phyloP scores from a whole-genome alignment of 805 yeast species.

The Starmerella stigmatis region DNA sequence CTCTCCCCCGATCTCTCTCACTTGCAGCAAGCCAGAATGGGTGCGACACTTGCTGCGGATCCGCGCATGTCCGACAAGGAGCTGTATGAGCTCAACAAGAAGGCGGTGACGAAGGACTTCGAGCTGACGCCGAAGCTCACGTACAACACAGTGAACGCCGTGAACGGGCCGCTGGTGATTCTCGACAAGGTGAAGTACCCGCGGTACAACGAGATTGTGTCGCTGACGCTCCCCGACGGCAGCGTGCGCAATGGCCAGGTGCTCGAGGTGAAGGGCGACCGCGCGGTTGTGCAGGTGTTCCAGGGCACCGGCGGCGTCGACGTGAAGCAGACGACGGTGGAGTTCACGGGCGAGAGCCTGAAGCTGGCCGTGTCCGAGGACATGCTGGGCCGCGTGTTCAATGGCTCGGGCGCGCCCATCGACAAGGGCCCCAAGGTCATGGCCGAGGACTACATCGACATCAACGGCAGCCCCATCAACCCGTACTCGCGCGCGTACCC shows the following conservation, averaged over 20 bases:
- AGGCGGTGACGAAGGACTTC: slow-evolving; percentile 86
- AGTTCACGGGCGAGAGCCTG: slow-evolving; percentile 90
- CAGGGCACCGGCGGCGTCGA: slow-evolving; percentile 99
- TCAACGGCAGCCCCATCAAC: slow-evolving; percentile 97
- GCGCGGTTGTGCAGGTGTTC: slow-evolving; percentile 97
- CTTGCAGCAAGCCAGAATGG: slow-evolving; percentile 3
- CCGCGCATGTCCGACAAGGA: slow-evolving; percentile 29
- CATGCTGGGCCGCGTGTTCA: slow-evolving; percentile 93
- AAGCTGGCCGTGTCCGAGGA: slow-evolving; percentile 94
- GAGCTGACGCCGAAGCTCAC: slow-evolving; percentile 81
- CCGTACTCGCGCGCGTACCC: slow-evolving; percentile 98
- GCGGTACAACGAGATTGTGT: slow-evolving; percentile 91
- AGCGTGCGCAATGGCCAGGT: slow-evolving; percentile 93
- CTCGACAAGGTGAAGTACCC: slow-evolving; percentile 78
- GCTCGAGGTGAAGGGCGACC: slow-evolving; percentile 90
- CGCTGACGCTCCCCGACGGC: slow-evolving; percentile 94
- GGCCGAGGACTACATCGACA: slow-evolving; percentile 97
- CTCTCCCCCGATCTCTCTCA: too few relatives aligned
- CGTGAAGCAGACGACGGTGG: slow-evolving; percentile 94
- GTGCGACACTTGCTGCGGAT: slow-evolving; percentile 18
- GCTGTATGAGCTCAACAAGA: slow-evolving; percentile 63
- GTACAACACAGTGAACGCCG: slow-evolving; percentile 96
- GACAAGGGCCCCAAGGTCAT: slow-evolving; percentile 97
- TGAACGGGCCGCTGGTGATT: slow-evolving; percentile 95
- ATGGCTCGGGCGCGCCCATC: slow-evolving; percentile 97